Base-by-base conservation (phyloP, 768 basidiomycete genomes). In the Hydnomerulius pinastri region DNA sequence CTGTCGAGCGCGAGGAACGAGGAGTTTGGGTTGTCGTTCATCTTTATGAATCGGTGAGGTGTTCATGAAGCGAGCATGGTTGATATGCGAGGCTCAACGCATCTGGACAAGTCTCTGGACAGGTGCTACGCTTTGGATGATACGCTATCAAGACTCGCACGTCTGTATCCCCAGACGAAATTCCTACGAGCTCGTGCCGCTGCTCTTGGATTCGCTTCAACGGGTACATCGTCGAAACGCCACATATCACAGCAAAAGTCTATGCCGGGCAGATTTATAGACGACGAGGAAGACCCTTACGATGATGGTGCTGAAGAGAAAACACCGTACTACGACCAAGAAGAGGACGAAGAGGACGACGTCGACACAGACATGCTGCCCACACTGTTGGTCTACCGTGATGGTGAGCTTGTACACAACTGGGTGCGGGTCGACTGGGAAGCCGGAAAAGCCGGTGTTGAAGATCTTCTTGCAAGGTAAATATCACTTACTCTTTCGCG, bases 381-480 rank as follows among this genome's bases (percentile, higher is more conserved):
- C 0, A 90, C 89, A 1, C 65, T 90, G 62, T 76, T 90, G 11
- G 86, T 88, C 4, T 92, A 92, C 59, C 85, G 83, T 15, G 83
- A 80, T 50, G 89, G 90, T 15, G 82, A 90, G 53, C 79, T 92
- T n/a, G 81, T 90, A n/a, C 80, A 90, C 59, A 89, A 88, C 42
- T 92, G 90, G 90, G 86, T 92, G 8, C 77, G 90, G 21, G 89
- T 92, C 4, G 90, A 92, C 64, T 92, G 89, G 90, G 89, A 90
- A 65, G 87, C 86, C 0, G 84, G 83, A 11, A 61, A 70, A 28
- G 77, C 77, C n/a, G 86, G 83, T 21, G 61, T 91, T 0, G 85
- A 88, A 54, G 86, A 87, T 37, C 69, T 88, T 6, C 73, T 91
- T 13, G 73, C 77, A 59, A 81, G 75, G 87, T 89, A 53, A 47